Conservation (phyloP, 225 moss, liverwort and hornwort genomes). For the Climacium dendroides region DNA sequence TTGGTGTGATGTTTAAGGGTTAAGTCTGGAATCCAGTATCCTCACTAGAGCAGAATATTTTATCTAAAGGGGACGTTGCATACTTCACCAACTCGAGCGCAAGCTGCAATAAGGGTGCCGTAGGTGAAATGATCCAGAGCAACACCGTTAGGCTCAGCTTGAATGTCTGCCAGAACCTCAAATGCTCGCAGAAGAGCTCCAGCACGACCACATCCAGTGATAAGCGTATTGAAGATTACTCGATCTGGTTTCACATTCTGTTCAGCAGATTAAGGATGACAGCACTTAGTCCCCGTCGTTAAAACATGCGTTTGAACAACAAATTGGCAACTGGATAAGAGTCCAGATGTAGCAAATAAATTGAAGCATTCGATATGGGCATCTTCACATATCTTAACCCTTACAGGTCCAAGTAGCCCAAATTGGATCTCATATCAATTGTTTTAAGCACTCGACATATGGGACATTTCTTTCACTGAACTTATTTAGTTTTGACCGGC, state of each 20-base stretch:
- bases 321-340: neutral
- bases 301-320: neutral
- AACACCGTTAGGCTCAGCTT: constrained; percentile 31
- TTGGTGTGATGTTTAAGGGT: neutral
- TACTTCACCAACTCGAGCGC: constrained; percentile 69
- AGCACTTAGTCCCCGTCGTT: neutral
- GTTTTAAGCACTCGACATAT: neutral
- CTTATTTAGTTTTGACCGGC: neutral
- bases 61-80: neutral
- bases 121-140: constrained; percentile 58
- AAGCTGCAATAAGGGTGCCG: constrained; percentile 65
- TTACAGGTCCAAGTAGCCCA: neutral
- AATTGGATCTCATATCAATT: neutral
- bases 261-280: neutral
- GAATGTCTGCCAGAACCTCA: constrained; percentile 66
- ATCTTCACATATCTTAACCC: neutral
- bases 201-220: constrained; percentile 68
- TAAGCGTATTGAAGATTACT: constrained; percentile 75
- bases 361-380: neutral
- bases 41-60: neutral
- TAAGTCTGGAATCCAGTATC: neutral
- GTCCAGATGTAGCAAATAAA: neutral
- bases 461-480: neutral
- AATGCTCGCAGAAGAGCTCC: constrained; percentile 80
- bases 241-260: constrained; percentile 74